phyloP scores from a whole-genome alignment of 345 rosid genomes.

The Salix dunnii region DNA sequence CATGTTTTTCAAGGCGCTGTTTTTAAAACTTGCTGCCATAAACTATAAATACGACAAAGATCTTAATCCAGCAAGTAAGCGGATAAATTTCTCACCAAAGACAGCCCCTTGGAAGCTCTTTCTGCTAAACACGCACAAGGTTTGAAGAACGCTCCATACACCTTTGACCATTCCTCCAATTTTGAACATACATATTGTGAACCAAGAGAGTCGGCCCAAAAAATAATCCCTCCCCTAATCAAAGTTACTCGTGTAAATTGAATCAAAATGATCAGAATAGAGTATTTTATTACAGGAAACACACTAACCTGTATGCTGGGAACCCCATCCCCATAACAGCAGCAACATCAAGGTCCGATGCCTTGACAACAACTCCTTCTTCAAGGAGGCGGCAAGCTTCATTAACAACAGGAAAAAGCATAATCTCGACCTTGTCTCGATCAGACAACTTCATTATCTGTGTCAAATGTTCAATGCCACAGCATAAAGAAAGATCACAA shows the following conservation, averaged over 20 bases:
- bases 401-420: conserved; percentile 15
- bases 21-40: no score
- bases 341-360: conserved; percentile 11
- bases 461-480: not conserved
- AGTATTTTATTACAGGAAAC: not conserved
- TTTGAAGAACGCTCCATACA: conserved; percentile 76
- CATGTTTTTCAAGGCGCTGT: no score
- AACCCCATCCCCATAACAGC: conserved; percentile 14
- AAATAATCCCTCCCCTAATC: conserved; percentile 70
- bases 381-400: conserved; percentile 7
- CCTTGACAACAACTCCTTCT: conserved; percentile 9
- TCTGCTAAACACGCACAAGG: conserved; percentile 75
- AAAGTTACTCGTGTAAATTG: not conserved
- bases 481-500: not conserved
- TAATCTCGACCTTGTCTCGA: conserved; percentile 12
- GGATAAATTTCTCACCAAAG: conserved; percentile 23
- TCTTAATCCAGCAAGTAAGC: not conserved
- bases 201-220: conserved; percentile 84
- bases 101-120: conserved; percentile 47
- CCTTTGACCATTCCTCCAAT: conserved; percentile 66
- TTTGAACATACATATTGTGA: conserved; percentile 59
- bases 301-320: conserved; percentile 3
- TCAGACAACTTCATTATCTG: conserved; percentile 2
- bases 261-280: no score
- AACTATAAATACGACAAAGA: no score